phyloP scores from a whole-genome alignment of 2,329 filamentous ascomycete genomes.

The Colletotrichum australisinense region DNA sequence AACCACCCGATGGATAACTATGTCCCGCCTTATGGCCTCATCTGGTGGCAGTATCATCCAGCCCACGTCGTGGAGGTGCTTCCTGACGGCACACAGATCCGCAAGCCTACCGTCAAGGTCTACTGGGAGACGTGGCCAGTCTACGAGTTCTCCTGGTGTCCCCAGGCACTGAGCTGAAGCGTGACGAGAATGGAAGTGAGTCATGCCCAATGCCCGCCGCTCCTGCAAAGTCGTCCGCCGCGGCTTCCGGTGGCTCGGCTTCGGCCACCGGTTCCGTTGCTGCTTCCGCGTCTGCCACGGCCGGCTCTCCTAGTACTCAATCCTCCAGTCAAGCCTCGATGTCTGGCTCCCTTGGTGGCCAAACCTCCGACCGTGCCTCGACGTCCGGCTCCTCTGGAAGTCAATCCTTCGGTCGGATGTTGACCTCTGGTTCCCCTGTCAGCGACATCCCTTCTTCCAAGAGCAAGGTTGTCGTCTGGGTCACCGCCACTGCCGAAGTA shows the following conservation, averaged over 20 bases:
- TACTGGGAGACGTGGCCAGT: neutral
- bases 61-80: neutral
- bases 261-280: neutral
- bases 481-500: neutral
- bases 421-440: neutral
- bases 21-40: neutral
- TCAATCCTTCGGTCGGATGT: no score
- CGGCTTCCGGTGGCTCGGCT: neutral
- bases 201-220: constrained; percentile 9
- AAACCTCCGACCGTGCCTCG: neutral
- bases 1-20: neutral
- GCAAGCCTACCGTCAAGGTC: neutral
- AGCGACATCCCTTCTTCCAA: neutral
- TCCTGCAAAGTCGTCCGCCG: neutral
- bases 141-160: constrained; percentile 8
- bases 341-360: no score
- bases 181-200: neutral
- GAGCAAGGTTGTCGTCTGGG: neutral
- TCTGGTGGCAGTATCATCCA: constrained; percentile 21
- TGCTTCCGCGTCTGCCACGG: neutral
- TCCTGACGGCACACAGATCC: neutral
- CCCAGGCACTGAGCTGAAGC: neutral
- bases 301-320: neutral
- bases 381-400: no score
- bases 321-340: neutral